phyloP scores from a whole-genome alignment of 2,329 filamentous ascomycete genomes.

The Venturia nashicola region DNA sequence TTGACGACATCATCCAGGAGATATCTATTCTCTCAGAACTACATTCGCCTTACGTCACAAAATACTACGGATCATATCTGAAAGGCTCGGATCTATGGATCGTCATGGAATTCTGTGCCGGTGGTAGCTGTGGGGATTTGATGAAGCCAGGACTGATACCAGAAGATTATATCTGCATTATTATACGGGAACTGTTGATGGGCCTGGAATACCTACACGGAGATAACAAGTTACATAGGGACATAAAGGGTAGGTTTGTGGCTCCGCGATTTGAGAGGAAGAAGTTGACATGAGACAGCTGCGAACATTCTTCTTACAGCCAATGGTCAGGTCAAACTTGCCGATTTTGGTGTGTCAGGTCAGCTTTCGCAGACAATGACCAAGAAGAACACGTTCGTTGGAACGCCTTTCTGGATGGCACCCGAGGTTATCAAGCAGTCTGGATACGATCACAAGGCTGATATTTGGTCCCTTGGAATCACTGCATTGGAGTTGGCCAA shows the following conservation, averaged over 20 bases:
- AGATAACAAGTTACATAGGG: constrained; percentile 91
- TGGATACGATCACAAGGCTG: constrained; percentile 93
- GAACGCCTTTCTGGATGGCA: constrained; percentile 99
- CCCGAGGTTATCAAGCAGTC: constrained; percentile 98
- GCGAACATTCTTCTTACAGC: constrained; percentile 84
- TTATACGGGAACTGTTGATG: constrained; percentile 76
- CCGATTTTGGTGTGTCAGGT: constrained; percentile 93
- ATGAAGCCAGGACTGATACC: constrained; percentile 87
- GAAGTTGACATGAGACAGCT: constrained; percentile 38
- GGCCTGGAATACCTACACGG: constrained; percentile 87
- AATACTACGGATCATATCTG: constrained; percentile 93
- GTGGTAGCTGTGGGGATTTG: constrained; percentile 88
- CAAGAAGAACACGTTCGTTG: constrained; percentile 98
- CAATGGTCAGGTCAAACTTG: constrained; percentile 91
- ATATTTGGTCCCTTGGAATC: constrained; percentile 95
- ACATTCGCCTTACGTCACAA: constrained; percentile 90
- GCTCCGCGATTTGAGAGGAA: not conserved
- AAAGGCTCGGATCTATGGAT: constrained; percentile 98
- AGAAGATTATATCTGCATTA: constrained; percentile 96
- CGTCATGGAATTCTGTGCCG: constrained; percentile 98
- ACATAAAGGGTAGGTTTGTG: constrained; percentile 69
- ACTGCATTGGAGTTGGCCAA: constrained; percentile 85
- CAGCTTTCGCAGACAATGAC: constrained; percentile 97
- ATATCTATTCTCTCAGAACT: constrained; percentile 95
- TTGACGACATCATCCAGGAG: constrained; percentile 98